Base-by-base conservation (phyloP, 192 early-diverging fungal species). In the Backusella mclennaniae region DNA sequence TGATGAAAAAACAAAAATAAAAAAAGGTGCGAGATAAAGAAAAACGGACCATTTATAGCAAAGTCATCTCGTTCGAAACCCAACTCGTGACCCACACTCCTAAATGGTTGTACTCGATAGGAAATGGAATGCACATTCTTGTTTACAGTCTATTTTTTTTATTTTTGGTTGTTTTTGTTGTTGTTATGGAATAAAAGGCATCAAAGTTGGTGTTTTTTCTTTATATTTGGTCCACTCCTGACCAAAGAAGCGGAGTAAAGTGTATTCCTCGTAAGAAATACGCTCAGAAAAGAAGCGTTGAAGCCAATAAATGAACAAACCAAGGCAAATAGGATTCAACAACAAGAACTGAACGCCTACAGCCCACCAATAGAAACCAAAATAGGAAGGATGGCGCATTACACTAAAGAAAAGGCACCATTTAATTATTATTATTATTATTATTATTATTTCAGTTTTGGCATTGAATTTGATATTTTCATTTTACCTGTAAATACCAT, bases 301-400 rank as follows among this genome's bases (percentile, higher is more conserved):
- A 17, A 99, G 78, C 7, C 81, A 94, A 4, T 80, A 80, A 5
- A 86, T 79, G 83, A 93, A 97, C 8, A 83, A 87, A 9, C 88
- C 72, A n/a, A 90, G 73, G 36, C 91, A 93, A 11, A 98, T 73
- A 0, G 93, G 94, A 80, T 99, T 99, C 46, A 86, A 85, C 66
- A 96, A 83, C 74, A 95, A 77, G 6, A 95, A 35, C 76, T 98
- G 96, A 19, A 92, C 88, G 26, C 91, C 90, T 12, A 93, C 59
- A 4, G 90, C 95, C 96, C 96, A 99, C 80, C 94, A 93, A 77
- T 94, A 98, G 80, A 97, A 99, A 35, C 93, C 96, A 76, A 96
- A 95, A 76, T 99, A 99, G 14, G 95, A 93, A 14, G 97, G 97
- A 77, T 99, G 97, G 26, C 97, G 90, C 79, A 97, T 89, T 33